phyloP scores from a whole-genome alignment of 768 basidiomycete genomes.

The Russula foetens region DNA sequence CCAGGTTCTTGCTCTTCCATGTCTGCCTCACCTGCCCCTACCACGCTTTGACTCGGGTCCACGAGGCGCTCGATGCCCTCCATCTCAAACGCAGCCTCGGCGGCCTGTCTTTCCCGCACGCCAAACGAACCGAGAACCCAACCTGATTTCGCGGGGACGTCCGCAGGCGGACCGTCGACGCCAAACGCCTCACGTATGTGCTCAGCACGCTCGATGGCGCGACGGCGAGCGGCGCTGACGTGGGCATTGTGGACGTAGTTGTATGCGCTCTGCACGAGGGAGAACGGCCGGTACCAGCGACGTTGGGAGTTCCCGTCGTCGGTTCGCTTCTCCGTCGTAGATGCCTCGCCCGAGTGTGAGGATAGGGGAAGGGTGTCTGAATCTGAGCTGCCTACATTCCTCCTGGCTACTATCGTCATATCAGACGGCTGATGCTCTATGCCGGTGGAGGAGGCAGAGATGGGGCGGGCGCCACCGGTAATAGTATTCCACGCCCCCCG shows the following conservation, averaged over 20 bases:
- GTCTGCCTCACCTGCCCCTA: constrained; percentile 21
- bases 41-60: neutral
- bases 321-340: neutral
- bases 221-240: constrained; percentile 56
- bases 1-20: neutral
- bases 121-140: constrained; percentile 75
- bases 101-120: constrained; percentile 31
- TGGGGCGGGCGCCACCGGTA: constrained; percentile 26
- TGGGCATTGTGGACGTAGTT: constrained; percentile 61
- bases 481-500: constrained; percentile 53
- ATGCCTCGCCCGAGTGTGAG: neutral
- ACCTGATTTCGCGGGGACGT: constrained; percentile 32
- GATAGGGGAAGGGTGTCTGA: constrained; percentile 1
- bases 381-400: constrained; percentile 31
- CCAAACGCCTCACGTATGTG: constrained; percentile 56
- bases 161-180: constrained; percentile 24
- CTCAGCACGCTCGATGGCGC: constrained; percentile 60
- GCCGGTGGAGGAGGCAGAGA: neutral
- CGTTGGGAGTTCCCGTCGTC: neutral
- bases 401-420: neutral
- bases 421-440: neutral
- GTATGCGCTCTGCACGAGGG: constrained; percentile 45
- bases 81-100: constrained; percentile 26
- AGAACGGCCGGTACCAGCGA: neutral
- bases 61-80: constrained; percentile 5